These are phyloP conservation scores for Lepiota venenata DNA, from an alignment of 768 basidiomycete species.

Conservation along the genomic window DNA sequence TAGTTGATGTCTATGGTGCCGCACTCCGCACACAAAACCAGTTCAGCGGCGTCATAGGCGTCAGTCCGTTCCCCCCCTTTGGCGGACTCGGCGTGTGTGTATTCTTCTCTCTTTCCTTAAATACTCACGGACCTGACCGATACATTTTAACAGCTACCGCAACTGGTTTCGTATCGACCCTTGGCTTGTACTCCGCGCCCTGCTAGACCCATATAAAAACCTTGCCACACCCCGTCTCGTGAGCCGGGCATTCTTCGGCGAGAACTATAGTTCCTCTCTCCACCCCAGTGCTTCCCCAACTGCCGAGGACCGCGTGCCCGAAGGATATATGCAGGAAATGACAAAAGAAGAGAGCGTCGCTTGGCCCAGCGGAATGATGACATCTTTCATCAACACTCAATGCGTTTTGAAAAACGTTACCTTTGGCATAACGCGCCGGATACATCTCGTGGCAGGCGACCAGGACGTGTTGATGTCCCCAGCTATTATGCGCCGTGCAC, in stretches of 20 bases:
- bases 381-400: slow-evolving; percentile 13
- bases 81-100: slow-evolving; percentile 3
- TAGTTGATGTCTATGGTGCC: neutral
- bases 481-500: neutral
- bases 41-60: neutral
- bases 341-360: slow-evolving; percentile 13
- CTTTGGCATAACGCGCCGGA: slow-evolving; percentile 5
- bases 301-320: neutral
- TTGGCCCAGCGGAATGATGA: slow-evolving; percentile 16
- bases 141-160: neutral
- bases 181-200: neutral
- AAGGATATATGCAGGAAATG: slow-evolving; percentile 9
- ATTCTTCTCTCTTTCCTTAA: no score
- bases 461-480: slow-evolving; percentile 4
- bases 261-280: neutral
- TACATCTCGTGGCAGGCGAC: slow-evolving; percentile 1
- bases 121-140: neutral
- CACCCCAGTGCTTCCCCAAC: neutral
- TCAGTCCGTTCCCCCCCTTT: slow-evolving; percentile 3
- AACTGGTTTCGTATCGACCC: neutral
- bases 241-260: slow-evolving; percentile 14
- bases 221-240: neutral
- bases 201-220: neutral
- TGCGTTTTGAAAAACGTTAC: slow-evolving; percentile 9
- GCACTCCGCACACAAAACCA: neutral